Evolutionary conservation across 805 yeast genomes (phyloP).

Genomic region (Candida pini): DNA sequence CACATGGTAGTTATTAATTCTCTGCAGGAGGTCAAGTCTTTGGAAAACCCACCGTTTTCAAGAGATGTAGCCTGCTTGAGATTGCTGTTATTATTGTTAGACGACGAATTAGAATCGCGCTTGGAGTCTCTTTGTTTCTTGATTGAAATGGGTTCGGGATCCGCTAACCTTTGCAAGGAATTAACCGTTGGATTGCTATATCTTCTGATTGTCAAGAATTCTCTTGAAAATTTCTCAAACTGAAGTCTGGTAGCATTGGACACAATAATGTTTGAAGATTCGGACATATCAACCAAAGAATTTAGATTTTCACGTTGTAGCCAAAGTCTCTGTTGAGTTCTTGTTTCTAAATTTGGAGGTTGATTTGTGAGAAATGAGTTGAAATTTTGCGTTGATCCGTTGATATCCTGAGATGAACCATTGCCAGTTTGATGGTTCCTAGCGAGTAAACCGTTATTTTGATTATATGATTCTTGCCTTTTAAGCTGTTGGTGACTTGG

Average conservation of each 20-base stretch:
- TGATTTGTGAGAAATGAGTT: conserved; percentile 29
- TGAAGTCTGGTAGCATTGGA: conserved; percentile 57
- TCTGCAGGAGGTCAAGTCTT: too few relatives aligned
- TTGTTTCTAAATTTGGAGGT: conserved; percentile 43
- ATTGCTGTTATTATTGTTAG: background rate
- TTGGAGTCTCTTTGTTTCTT: conserved; percentile 7
- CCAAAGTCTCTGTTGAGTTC: conserved; percentile 85
- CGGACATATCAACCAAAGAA: conserved; percentile 53
- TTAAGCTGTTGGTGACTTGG: conserved; percentile 12
- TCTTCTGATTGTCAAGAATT: conserved; percentile 63
- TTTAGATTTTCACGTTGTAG: conserved; percentile 61
- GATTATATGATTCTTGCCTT: conserved; percentile 17
- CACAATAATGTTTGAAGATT: conserved; percentile 18
- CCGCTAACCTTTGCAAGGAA: conserved; percentile 47
- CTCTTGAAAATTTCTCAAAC: conserved; percentile 71
- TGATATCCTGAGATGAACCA: background rate
- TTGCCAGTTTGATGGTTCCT: conserved; percentile 2
- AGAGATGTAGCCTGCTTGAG: conserved; percentile 1
- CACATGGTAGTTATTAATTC: too few relatives aligned
- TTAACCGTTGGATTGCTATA: conserved; percentile 66
- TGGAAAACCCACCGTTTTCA: too few relatives aligned
- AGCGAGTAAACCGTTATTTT: conserved; percentile 5
- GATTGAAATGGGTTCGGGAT: conserved; percentile 5
- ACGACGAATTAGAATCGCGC: too few relatives aligned
- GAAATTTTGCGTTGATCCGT: too few relatives aligned